Conservation (phyloP, 768 basidiomycete genomes). For the Lactifluus piperatus region DNA sequence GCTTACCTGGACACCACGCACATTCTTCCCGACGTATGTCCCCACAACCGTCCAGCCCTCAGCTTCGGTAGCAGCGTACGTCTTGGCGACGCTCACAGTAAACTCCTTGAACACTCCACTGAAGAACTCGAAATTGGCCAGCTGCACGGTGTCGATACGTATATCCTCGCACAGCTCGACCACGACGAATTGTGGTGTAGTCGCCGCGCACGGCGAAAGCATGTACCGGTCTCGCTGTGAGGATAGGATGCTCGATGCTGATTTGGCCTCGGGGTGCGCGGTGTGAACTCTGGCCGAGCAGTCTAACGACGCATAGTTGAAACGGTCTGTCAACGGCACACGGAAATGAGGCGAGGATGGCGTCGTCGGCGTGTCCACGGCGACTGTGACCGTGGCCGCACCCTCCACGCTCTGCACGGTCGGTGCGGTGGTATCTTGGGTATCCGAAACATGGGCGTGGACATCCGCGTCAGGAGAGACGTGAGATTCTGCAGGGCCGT, state of each 20-base stretch:
- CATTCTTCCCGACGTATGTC: no score
- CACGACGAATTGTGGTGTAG: slow-evolving; percentile 65
- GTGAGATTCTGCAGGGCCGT: neutral
- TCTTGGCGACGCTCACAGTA: no score
- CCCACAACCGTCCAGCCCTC: no score
- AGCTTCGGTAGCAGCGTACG: no score
- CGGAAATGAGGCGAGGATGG: slow-evolving; percentile 48
- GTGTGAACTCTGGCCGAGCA: slow-evolving; percentile 90
- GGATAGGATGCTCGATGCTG: slow-evolving; percentile 73
- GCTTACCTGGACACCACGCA: no score
- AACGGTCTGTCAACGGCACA: slow-evolving; percentile 74
- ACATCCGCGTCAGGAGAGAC: neutral
- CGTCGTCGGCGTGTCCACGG: slow-evolving; percentile 23
- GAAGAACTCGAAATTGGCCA: no score
- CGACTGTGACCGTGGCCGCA: neutral
- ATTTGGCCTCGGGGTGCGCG: slow-evolving; percentile 75
- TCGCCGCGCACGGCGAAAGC: slow-evolving; percentile 87
- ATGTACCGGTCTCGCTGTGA: slow-evolving; percentile 92
- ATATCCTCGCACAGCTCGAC: slow-evolving; percentile 98
- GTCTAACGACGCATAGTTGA: slow-evolving; percentile 90
- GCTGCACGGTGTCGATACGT: no score
- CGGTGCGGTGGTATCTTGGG: neutral
- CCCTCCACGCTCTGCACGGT: neutral
- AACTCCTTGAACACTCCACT: no score
- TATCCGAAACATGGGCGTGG: neutral